These are phyloP conservation scores for Diaporthe ampelina DNA, from an alignment of 2,329 filamentous ascomycete genomes.

Conservation along the genomic window DNA sequence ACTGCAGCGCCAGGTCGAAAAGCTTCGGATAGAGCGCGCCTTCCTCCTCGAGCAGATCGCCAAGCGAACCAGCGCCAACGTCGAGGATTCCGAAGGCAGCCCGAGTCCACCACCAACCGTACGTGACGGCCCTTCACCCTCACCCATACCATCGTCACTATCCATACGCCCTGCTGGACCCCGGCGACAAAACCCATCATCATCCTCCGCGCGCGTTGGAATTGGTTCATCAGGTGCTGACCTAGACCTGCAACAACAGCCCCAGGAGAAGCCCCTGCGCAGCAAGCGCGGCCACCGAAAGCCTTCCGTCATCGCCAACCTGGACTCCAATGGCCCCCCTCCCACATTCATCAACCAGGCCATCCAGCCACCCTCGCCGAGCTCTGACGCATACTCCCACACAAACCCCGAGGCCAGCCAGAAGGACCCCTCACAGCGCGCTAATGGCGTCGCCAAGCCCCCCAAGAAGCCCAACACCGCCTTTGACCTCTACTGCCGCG, in stretches of 20 bases:
- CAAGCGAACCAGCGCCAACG: slow-evolving; percentile 80
- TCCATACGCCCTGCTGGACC: slow-evolving; percentile 37
- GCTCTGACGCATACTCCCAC: slow-evolving; percentile 68
- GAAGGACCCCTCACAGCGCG: slow-evolving; percentile 44
- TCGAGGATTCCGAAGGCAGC: slow-evolving; percentile 84
- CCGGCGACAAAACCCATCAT: slow-evolving; percentile 40
- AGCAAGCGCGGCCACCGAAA: slow-evolving; percentile 81
- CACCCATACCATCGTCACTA: slow-evolving; percentile 41
- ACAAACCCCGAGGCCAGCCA: slow-evolving; percentile 52
- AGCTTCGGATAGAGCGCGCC: slow-evolving; percentile 88
- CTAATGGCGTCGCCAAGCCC: slow-evolving; percentile 57
- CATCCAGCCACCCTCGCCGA: slow-evolving; percentile 61
- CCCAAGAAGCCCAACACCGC: slow-evolving; percentile 62
- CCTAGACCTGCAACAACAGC: slow-evolving; percentile 61
- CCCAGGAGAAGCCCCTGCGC: slow-evolving; percentile 82
- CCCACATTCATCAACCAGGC: slow-evolving; percentile 63
- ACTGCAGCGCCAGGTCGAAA: slow-evolving; percentile 88
- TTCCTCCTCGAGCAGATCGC: slow-evolving; percentile 80
- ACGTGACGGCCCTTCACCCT: slow-evolving; percentile 53
- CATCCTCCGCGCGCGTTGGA: slow-evolving; percentile 33
- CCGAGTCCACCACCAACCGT: slow-evolving; percentile 85
- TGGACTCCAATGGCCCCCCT: slow-evolving; percentile 49
- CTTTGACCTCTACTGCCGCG: slow-evolving; percentile 69
- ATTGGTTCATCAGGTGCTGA: slow-evolving; percentile 41
- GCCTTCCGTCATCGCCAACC: slow-evolving; percentile 62